phyloP scores from a whole-genome alignment of 169 alveolate genomes.

The Eimeria falciformis region DNA sequence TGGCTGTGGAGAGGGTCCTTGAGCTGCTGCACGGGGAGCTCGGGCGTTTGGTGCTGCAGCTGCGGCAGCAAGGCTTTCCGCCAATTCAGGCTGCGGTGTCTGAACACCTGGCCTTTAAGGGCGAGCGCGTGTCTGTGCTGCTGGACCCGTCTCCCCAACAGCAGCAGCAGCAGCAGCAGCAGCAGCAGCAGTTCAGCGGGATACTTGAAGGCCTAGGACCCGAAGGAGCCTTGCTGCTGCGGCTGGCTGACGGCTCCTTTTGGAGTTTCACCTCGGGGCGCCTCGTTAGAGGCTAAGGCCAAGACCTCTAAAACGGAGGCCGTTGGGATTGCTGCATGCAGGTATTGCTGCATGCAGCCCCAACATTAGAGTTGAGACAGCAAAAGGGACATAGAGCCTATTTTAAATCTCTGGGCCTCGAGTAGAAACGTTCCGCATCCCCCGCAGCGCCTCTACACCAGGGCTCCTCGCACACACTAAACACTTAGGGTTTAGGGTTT shows the following conservation, averaged over 20 bases:
- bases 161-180: conserved; percentile 10
- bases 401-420: no score
- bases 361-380: not conserved
- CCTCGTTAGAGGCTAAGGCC: not conserved
- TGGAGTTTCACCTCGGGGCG: conserved; percentile 16
- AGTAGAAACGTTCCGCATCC: no score
- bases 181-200: conserved; percentile 32
- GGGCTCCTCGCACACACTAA: no score
- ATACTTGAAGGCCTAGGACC: conserved; percentile 27
- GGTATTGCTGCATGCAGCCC: not conserved
- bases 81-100: conserved; percentile 42
- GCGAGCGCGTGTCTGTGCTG: conserved; percentile 58
- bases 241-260: conserved; percentile 27
- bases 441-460: no score
- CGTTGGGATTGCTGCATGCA: no score
- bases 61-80: conserved; percentile 49
- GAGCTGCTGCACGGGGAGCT: conserved; percentile 52
- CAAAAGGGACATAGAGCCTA: no score
- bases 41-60: conserved; percentile 27
- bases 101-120: conserved; percentile 64
- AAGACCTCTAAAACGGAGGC: not conserved
- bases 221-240: conserved; percentile 40
- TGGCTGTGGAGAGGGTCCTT: not conserved
- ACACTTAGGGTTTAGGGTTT: no score
- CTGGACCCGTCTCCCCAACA: not conserved